Conservation (phyloP, 148 eudicot genomes). For the Diospyros kaki region DNA sequence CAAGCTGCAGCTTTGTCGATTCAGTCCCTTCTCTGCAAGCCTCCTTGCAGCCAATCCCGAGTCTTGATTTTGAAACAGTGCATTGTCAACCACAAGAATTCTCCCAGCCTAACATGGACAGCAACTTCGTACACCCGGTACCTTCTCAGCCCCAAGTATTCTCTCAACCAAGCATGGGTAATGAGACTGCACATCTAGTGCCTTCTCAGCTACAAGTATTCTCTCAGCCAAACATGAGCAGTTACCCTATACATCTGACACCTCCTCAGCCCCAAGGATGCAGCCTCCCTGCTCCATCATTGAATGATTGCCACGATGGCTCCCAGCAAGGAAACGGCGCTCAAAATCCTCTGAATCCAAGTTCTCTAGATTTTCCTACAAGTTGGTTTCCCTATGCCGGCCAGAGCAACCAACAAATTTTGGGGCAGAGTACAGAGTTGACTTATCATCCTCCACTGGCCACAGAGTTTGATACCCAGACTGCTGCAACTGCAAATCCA, state of each 20-base stretch:
- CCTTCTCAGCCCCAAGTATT: neutral
- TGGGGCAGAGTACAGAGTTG: constrained; percentile 17
- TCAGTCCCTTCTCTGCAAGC: neutral
- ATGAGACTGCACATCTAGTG: constrained; percentile 8
- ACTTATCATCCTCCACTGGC: constrained; percentile 10
- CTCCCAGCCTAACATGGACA: constrained; percentile 16
- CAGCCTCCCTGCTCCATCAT: constrained; percentile 21
- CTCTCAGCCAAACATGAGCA: constrained; percentile 19
- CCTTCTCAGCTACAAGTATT: constrained; percentile 22
- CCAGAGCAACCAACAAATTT: constrained; percentile 23
- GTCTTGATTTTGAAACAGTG: neutral
- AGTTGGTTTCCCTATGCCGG: constrained; percentile 6
- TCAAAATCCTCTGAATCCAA: constrained; percentile 13
- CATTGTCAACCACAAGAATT: constrained; percentile 13
- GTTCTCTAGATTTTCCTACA: constrained; percentile 15
- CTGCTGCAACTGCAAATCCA: constrained; percentile 12
- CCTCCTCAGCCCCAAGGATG: constrained; percentile 25
- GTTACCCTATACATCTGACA: constrained; percentile 8
- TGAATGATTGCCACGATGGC: constrained; percentile 21
- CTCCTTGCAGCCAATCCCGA: neutral
- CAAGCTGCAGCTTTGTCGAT: neutral
- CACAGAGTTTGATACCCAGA: constrained; percentile 17
- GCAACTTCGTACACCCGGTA: neutral
- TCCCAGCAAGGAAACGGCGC: constrained; percentile 22
- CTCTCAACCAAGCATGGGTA: constrained; percentile 10